A percentile compares a stretch with the other conserved stretches of the same genome.
Conservation (phyloP, 768 basidiomycete genomes). For the Rhizopogon vinicolor region DNA sequence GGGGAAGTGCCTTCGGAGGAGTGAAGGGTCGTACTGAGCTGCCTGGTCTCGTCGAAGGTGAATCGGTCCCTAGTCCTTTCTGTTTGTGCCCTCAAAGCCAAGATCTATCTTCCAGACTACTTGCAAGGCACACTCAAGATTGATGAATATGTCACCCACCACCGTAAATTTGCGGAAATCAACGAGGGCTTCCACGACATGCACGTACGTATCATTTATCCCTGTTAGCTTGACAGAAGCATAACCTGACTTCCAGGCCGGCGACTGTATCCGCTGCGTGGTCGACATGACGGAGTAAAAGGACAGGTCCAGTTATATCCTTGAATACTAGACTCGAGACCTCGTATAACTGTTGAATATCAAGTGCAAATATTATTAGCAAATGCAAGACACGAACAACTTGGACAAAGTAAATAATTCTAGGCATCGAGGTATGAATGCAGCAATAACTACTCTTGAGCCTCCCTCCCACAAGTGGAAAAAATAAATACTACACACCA, state of each 20-base stretch:
- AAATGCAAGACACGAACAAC: not conserved
- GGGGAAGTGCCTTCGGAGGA: constrained; percentile 93
- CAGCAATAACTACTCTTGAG: constrained; percentile 3
- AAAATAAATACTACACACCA: constrained; percentile 28
- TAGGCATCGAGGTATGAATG: constrained; percentile 8
- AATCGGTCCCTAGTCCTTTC: constrained; percentile 6
- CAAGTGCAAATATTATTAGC: not conserved
- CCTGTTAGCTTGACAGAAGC: not conserved
- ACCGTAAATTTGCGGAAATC: constrained; percentile 66
- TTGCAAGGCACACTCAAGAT: constrained; percentile 78
- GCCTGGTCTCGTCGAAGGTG: constrained; percentile 89
- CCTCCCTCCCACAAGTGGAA: constrained; percentile 1
- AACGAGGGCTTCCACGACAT: constrained; percentile 92
- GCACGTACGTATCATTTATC: constrained; percentile 64
- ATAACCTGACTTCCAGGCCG: constrained; percentile 40
- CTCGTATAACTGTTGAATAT: not conserved
- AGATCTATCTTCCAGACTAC: constrained; percentile 52
- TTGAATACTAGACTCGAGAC: not conserved
- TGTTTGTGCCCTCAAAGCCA: not conserved
- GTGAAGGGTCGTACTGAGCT: constrained; percentile 97
- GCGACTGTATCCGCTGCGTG: constrained; percentile 92
- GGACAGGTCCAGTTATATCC: not conserved
- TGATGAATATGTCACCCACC: constrained; percentile 95
- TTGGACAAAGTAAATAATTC: not conserved
- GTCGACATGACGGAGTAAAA: constrained; percentile 67